Conservation (phyloP, 2,329 filamentous ascomycete species). For the Penicillium hesseltinei region DNA sequence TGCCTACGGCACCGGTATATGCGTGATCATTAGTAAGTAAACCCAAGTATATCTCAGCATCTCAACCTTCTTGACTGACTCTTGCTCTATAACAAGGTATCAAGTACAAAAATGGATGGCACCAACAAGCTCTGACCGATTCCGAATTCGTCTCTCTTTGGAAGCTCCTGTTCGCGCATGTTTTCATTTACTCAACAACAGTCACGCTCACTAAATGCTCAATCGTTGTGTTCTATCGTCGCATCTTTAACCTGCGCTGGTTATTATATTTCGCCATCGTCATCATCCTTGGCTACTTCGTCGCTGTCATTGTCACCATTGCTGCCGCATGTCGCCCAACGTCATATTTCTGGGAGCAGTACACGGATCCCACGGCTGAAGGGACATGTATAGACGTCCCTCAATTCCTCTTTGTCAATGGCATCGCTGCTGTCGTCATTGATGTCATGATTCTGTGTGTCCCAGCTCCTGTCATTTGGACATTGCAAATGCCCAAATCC, state of each 20-base stretch:
- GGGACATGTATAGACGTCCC: constrained; percentile 30
- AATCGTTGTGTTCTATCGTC: constrained; percentile 34
- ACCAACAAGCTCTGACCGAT: constrained; percentile 12
- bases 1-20: constrained; percentile 5
- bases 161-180: constrained; percentile 33
- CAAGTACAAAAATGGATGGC: constrained; percentile 16
- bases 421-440: constrained; percentile 29
- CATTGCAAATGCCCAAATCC: constrained; percentile 29
- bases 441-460: constrained; percentile 33
- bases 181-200: constrained; percentile 30
- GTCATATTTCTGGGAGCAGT: constrained; percentile 3
- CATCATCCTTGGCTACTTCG: constrained; percentile 27
- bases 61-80: background rate
- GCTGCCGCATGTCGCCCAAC: constrained; percentile 1
- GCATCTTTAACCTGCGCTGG: constrained; percentile 32
- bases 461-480: constrained; percentile 30
- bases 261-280: constrained; percentile 25
- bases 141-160: constrained; percentile 8
- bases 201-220: constrained; percentile 34
- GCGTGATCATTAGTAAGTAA: constrained; percentile 8
- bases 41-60: background rate
- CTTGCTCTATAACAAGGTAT: background rate
- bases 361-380: constrained; percentile 1
- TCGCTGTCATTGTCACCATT: constrained; percentile 21
- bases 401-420: constrained; percentile 28